phyloP scores from a whole-genome alignment of 1,139 yeast genomes.

The Kodamaea suecica region DNA sequence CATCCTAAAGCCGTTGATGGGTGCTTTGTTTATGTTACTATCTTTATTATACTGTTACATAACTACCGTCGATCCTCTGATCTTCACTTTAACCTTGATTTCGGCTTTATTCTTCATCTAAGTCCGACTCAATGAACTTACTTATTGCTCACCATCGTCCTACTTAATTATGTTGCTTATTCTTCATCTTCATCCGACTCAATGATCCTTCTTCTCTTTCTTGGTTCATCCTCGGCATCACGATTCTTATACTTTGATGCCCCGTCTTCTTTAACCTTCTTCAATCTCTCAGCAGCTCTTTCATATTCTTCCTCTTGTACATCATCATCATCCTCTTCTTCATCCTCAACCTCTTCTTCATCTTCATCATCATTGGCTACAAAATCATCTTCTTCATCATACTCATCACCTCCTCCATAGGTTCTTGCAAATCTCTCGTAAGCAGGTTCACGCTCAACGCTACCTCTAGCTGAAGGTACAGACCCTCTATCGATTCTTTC shows the following conservation, averaged over 20 bases:
- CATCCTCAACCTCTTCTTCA: constrained; percentile 46
- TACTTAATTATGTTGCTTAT: constrained; percentile 12
- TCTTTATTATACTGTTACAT: too few species aligned
- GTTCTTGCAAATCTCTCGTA: constrained; percentile 41
- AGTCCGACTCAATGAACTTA: too few species aligned
- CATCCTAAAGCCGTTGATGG: too few species aligned
- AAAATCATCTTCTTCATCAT: constrained; percentile 46
- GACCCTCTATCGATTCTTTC: constrained; percentile 36
- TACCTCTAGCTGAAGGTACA: constrained; percentile 21
- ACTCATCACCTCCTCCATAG: constrained; percentile 42
- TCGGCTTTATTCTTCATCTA: too few species aligned
- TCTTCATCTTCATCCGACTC: constrained; percentile 55
- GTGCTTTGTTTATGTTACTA: too few species aligned
- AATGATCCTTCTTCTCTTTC: constrained; percentile 53
- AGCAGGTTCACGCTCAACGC: constrained; percentile 32
- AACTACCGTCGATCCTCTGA: too few species aligned
- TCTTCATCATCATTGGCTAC: constrained; percentile 45
- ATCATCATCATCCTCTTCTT: constrained; percentile 48
- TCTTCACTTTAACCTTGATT: too few species aligned
- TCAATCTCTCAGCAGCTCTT: constrained; percentile 60
- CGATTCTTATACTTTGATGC: constrained; percentile 44
- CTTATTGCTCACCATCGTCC: too few species aligned
- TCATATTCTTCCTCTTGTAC: constrained; percentile 60
- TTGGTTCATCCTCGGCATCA: constrained; percentile 36
- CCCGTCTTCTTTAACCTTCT: constrained; percentile 56